Conservation (phyloP, 805 yeast species). For the Metschnikowia lunata region DNA sequence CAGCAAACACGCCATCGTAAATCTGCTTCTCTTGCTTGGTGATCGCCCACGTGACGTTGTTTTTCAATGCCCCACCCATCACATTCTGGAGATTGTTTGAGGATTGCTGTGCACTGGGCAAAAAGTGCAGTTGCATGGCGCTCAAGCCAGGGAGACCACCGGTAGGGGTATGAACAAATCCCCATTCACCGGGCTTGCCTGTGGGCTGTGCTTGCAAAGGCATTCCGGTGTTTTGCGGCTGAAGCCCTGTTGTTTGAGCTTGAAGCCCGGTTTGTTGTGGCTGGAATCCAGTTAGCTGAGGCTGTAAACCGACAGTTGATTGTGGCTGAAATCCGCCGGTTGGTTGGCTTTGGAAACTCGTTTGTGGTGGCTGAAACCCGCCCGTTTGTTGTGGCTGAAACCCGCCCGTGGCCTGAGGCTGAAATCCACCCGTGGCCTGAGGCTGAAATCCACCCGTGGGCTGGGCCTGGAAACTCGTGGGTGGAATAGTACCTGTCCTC, state of each 20-base stretch:
- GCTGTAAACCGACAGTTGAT: conserved; percentile 8
- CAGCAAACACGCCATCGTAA: conserved; percentile 81
- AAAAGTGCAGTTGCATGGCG: conserved; percentile 61
- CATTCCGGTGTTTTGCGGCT: conserved; percentile 9
- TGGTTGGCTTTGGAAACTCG: conserved; percentile 9
- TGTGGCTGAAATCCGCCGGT: conserved; percentile 13
- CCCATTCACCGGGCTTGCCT: conserved; percentile 79
- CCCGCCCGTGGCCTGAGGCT: conserved; percentile 16
- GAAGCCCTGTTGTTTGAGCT: background rate
- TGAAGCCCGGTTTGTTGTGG: conserved; percentile 29
- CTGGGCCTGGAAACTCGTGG: conserved; percentile 15
- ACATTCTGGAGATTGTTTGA: conserved; percentile 37
- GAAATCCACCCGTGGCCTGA: conserved; percentile 18
- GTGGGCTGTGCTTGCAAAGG: conserved; percentile 49
- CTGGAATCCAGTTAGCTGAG: conserved; percentile 30
- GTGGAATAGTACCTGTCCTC: conserved; percentile 13
- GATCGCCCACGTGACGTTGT: conserved; percentile 75
- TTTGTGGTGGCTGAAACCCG: conserved; percentile 18
- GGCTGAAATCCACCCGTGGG: conserved; percentile 20
- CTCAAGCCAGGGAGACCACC: conserved; percentile 70
- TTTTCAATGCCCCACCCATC: conserved; percentile 39
- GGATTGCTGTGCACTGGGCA: conserved; percentile 46
- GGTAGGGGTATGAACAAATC: conserved; percentile 63
- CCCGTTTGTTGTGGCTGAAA: conserved; percentile 18
- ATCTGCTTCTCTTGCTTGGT: conserved; percentile 82